These are phyloP conservation scores for Spatholobus suberectus DNA, from an alignment of 306 rosid genomes.

Conservation along the genomic window DNA sequence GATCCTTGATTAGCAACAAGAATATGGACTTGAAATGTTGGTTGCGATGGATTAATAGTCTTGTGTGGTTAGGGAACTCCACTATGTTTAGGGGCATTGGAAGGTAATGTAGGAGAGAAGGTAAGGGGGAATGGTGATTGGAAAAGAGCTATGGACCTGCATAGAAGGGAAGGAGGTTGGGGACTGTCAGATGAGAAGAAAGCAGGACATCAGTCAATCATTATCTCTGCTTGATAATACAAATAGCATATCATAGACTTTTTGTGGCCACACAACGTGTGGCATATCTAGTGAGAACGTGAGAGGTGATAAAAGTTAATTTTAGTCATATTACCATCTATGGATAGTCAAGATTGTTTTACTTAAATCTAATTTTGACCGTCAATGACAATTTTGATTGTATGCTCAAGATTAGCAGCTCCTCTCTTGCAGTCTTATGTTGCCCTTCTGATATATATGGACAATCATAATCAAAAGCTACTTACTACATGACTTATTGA, in stretches of 20 bases:
- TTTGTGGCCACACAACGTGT: background rate
- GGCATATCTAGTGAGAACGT: background rate
- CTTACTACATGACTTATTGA: background rate
- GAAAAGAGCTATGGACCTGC: background rate
- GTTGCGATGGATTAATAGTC: constrained; percentile 3
- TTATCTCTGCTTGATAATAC: background rate
- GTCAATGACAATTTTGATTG: background rate
- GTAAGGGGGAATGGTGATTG: background rate
- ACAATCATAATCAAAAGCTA: background rate
- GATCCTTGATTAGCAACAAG: constrained; percentile 20
- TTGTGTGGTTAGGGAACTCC: constrained; percentile 13
- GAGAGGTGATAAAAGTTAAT: background rate
- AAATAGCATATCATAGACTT: background rate
- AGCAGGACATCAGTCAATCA: background rate
- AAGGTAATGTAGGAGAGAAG: background rate
- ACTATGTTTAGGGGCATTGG: background rate
- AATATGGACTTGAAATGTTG: constrained; percentile 30
- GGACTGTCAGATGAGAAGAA: background rate
- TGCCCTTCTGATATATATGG: background rate
- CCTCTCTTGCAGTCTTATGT: background rate
- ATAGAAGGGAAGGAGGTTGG: background rate
- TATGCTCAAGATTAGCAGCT: background rate
- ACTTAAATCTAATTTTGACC: background rate
- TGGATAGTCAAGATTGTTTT: background rate
- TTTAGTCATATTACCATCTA: background rate